Conservation (phyloP, 352 stramenopile genomes). For the Globisporangium acanthophoron region DNA sequence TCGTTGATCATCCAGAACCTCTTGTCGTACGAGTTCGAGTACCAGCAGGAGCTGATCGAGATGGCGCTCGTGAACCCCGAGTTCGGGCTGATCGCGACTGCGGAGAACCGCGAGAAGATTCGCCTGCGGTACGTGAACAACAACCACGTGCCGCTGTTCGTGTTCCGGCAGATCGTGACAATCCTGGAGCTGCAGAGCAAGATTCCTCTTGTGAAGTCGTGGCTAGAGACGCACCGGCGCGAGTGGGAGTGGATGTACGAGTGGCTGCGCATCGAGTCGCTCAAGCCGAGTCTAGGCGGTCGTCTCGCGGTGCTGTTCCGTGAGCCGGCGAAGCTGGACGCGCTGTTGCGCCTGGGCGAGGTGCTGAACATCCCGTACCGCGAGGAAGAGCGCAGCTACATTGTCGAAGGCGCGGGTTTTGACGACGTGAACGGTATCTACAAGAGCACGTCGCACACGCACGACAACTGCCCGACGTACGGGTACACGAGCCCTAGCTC, state of each 20-base stretch:
- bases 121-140: slow-evolving; percentile 60
- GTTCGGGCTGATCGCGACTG: slow-evolving; percentile 64
- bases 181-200: slow-evolving; percentile 68
- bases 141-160: slow-evolving; percentile 67
- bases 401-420: slow-evolving; percentile 88
- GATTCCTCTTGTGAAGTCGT: slow-evolving; percentile 44
- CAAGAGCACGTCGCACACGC: slow-evolving; percentile 68
- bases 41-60: slow-evolving; percentile 60
- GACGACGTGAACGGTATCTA: slow-evolving; percentile 93
- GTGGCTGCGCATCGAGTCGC: slow-evolving; percentile 81
- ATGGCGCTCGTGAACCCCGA: slow-evolving; percentile 57
- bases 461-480: slow-evolving; percentile 78
- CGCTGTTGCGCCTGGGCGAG: slow-evolving; percentile 58
- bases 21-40: slow-evolving; percentile 52
- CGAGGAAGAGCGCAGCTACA: slow-evolving; percentile 79
- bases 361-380: slow-evolving; percentile 54
- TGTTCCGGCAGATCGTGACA: slow-evolving; percentile 72
- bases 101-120: slow-evolving; percentile 59
- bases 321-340: slow-evolving; percentile 71
- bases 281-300: slow-evolving; percentile 73
- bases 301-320: slow-evolving; percentile 55
- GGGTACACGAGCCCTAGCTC: slow-evolving; percentile 39
- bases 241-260: slow-evolving; percentile 86
- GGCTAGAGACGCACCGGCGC: slow-evolving; percentile 43
- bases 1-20: slow-evolving; percentile 55